Evolutionary conservation across 2,329 filamentous ascomycete species (phyloP), one percentile per base, ranked within the genome.

Genomic region (Alternaria sp.): DNA sequence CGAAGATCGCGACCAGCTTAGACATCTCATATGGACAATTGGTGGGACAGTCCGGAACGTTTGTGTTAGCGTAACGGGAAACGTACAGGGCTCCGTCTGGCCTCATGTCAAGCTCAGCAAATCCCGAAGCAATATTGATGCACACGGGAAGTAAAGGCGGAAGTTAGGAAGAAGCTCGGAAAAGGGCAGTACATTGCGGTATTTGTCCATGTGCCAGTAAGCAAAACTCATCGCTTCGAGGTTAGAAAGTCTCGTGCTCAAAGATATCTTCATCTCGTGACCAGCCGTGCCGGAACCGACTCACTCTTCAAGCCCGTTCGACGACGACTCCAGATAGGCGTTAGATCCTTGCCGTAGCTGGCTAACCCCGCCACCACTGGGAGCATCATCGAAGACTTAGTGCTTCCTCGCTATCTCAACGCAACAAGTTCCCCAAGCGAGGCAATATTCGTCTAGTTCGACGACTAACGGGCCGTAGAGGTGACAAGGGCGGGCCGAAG

Each of bases 401-500:
- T 18, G 20, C 49, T 54, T 25, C 20, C 25, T 23, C 21, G 33
- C 25, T 25, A 49, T 46, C 49, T 49, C 60, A 55, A 55, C 49
- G 49, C 23, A 54, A 47, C 28, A 14, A 37, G 26, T 47, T 18
- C 15, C 46, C 49, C 33, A 25, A 23, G 28, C 41, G 43, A 33
- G 23, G 41, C 49, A 25, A 25, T n/a, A 23, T 21, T 33, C 14
- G 33, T 55, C 43, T 54, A 23, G 55, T 54, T 33, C 25, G 9
- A 33, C n/a, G 43, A 23, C 20, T 26, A 51, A 55, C 50, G 60
- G 60, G 30, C 60, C 56, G 50, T 33, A n/a, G 20, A 21, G 33
- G 20, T 59, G 44, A 55, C 30, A 60, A 12, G 44, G 23, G 49
- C 60, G 60, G 60, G 49, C 60, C 60, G 56, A 60, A 33, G 23